Evolutionary conservation across 1,284 basidiomycete genomes (phyloP).

Genomic region (Irpex lacteus): DNA sequence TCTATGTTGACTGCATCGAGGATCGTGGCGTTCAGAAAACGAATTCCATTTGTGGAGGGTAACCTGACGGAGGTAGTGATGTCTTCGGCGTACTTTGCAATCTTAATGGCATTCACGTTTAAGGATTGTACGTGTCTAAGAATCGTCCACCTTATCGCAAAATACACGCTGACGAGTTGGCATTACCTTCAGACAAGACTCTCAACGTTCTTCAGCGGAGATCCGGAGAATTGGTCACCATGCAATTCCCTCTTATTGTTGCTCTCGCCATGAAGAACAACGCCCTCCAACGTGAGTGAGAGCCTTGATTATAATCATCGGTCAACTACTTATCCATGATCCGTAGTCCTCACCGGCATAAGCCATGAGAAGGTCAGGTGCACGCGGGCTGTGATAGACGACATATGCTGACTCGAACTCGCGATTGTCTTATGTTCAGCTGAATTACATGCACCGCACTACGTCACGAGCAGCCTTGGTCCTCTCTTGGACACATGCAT

Average conservation of each 20-base stretch:
- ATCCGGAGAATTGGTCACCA: slow-evolving; percentile 31
- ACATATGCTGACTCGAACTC: neutral
- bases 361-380: slow-evolving; percentile 33
- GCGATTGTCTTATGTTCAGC: slow-evolving; percentile 8
- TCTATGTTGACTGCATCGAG: slow-evolving; percentile 22
- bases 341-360: slow-evolving; percentile 35
- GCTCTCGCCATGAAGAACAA: slow-evolving; percentile 39
- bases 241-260: slow-evolving; percentile 37
- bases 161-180: too few species aligned
- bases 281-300: slow-evolving; percentile 31
- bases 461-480: slow-evolving; percentile 24
- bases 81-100: slow-evolving; percentile 20
- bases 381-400: too few species aligned
- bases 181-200: neutral
- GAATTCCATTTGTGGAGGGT: slow-evolving; percentile 21
- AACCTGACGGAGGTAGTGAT: slow-evolving; percentile 22
- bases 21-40: slow-evolving; percentile 23
- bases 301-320: neutral
- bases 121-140: slow-evolving; percentile 20
- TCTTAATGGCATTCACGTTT: slow-evolving; percentile 24
- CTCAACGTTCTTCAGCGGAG: slow-evolving; percentile 21
- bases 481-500: slow-evolving; percentile 27
- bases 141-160: neutral
- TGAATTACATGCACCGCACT: slow-evolving; percentile 28
- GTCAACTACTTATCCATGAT: neutral